Evolutionary conservation across 1,284 basidiomycete species (phyloP).

Genomic region (Pseudozyma hubeiensis): DNA sequence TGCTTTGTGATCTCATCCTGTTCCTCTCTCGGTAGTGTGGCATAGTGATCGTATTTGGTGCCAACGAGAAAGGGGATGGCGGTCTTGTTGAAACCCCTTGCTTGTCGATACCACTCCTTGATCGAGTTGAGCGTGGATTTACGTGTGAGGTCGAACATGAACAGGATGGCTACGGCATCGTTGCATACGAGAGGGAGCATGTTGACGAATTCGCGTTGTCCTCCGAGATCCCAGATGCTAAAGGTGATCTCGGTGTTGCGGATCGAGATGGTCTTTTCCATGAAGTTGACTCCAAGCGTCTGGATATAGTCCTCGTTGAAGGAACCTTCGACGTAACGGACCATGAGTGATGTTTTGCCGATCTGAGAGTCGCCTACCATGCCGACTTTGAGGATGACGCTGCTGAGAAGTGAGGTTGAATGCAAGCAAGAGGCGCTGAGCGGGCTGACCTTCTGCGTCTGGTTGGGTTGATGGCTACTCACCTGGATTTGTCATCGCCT

Average conservation of each 20-base stretch:
- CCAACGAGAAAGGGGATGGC: constrained; percentile 76
- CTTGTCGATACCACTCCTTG: constrained; percentile 99
- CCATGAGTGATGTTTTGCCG: constrained; percentile 97
- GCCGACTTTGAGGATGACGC: constrained; percentile 93
- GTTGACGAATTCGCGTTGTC: constrained; percentile 97
- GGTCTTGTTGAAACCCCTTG: constrained; percentile 89
- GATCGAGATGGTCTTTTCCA: constrained; percentile 98
- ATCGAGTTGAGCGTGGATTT: constrained; percentile 97
- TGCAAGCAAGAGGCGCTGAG: too few species aligned
- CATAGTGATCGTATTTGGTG: constrained; percentile 97
- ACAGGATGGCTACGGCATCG: constrained; percentile 96
- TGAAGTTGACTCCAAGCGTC: constrained; percentile 94
- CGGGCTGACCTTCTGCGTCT: not conserved
- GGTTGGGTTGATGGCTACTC: not conserved
- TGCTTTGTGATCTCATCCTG: constrained; percentile 96
- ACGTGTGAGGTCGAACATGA: constrained; percentile 98
- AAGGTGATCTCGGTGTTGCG: constrained; percentile 98
- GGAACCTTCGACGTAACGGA: constrained; percentile 74
- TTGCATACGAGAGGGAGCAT: constrained; percentile 97
- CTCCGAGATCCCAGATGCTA: constrained; percentile 98
- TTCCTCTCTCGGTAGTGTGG: constrained; percentile 93
- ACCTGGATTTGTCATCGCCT: constrained; percentile 36
- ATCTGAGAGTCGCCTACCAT: constrained; percentile 99
- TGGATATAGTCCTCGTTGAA: constrained; percentile 94
- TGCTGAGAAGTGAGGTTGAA: constrained; percentile 2